phyloP scores from a whole-genome alignment of 2,329 filamentous ascomycete species.

The Verruconis gallopava region DNA sequence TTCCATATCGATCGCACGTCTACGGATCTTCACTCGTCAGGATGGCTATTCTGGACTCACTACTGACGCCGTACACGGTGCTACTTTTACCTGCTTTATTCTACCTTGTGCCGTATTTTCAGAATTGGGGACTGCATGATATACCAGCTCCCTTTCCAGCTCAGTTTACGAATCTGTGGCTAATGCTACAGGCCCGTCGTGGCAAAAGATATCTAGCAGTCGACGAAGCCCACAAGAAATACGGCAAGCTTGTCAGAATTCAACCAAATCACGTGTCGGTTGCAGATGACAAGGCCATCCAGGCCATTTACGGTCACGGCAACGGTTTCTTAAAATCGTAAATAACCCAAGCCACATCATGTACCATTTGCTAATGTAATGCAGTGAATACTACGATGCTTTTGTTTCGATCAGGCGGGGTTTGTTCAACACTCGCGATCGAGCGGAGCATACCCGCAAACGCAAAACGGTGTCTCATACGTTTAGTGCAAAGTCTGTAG shows the following conservation, averaged over 20 bases:
- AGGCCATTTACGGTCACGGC: constrained; percentile 56
- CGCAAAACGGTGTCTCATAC: constrained; percentile 80
- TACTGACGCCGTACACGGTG: constrained; percentile 17
- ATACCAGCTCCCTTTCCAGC: constrained; percentile 54
- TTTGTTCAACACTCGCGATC: constrained; percentile 79
- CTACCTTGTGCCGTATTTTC: constrained; percentile 48
- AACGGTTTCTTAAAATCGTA: constrained; percentile 38
- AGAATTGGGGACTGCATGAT: constrained; percentile 39
- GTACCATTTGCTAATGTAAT: constrained; percentile 1
- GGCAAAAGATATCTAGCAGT: constrained; percentile 47
- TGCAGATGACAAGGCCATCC: constrained; percentile 67
- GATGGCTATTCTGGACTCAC: constrained; percentile 3
- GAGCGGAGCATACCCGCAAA: constrained; percentile 74
- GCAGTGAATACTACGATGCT: constrained; percentile 75
- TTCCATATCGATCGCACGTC: no score
- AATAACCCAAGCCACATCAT: constrained; percentile 7
- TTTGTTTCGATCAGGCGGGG: constrained; percentile 80
- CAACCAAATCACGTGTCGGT: constrained; percentile 76
- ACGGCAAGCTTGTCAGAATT: constrained; percentile 69
- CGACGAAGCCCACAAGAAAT: constrained; percentile 59
- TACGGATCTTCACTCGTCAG: neutral
- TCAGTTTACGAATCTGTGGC: constrained; percentile 67
- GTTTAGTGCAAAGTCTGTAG: constrained; percentile 68
- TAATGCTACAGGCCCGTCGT: constrained; percentile 49
- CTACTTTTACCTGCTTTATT: constrained; percentile 37